A percentile compares a stretch with the other conserved stretches of the same genome.
Evolutionary conservation across 768 basidiomycete genomes (phyloP).

Genomic region (Candolleomyces efflorescens): DNA sequence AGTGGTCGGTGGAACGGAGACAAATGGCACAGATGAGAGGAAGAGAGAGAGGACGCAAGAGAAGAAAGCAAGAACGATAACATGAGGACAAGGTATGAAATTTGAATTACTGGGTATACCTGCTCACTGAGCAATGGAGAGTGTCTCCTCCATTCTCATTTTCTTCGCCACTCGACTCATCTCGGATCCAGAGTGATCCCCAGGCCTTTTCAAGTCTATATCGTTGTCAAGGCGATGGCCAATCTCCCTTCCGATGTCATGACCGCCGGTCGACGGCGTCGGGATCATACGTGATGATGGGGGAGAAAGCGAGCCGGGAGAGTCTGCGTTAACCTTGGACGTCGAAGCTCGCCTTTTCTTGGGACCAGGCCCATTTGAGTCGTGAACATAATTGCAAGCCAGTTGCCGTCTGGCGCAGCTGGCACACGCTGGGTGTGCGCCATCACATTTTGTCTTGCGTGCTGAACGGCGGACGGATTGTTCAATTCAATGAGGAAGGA

Average conservation of each 20-base stretch:
- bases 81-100: background rate
- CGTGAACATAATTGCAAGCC: constrained; percentile 79
- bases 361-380: constrained; percentile 37
- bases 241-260: constrained; percentile 34
- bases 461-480: constrained; percentile 37
- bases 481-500: background rate
- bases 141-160: constrained; percentile 61
- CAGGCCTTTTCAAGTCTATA: constrained; percentile 54
- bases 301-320: constrained; percentile 46
- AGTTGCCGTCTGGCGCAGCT: constrained; percentile 77
- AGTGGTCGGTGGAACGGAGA: constrained; percentile 13
- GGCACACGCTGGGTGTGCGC: constrained; percentile 78
- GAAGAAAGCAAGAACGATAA: background rate
- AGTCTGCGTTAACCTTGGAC: constrained; percentile 40
- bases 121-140: constrained; percentile 16
- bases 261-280: constrained; percentile 38
- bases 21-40: constrained; percentile 29
- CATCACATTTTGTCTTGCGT: constrained; percentile 87
- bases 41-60: constrained; percentile 19
- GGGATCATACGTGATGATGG: constrained; percentile 53
- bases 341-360: constrained; percentile 56
- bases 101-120: constrained; percentile 4
- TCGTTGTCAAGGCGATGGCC: constrained; percentile 43
- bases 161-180: constrained; percentile 57
- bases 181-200: constrained; percentile 50